phyloP scores from a whole-genome alignment of 164 flowering plant species.

The Magnolia officinalis region DNA sequence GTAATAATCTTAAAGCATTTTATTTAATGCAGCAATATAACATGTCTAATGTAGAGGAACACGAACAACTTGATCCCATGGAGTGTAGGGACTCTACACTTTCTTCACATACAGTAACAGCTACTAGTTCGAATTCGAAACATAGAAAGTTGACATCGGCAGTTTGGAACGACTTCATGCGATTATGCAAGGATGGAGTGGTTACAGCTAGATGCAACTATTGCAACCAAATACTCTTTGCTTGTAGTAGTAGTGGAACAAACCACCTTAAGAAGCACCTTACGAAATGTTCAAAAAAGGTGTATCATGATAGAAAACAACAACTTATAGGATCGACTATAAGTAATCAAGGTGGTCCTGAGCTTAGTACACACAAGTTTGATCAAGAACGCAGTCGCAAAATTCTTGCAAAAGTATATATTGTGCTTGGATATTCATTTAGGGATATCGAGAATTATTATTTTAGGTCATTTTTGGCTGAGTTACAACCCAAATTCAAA shows the following conservation, averaged over 20 bases:
- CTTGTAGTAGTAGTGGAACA: slow-evolving; percentile 74
- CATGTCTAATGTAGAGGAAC: too few relatives aligned
- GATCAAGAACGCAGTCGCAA: background rate
- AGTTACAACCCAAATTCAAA: background rate
- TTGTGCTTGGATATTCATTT: background rate
- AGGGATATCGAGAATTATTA: background rate
- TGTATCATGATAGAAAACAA: slow-evolving; percentile 49
- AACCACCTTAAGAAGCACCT: slow-evolving; percentile 83
- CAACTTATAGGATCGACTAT: slow-evolving; percentile 55
- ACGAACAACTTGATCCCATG: too few relatives aligned
- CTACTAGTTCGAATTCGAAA: too few relatives aligned
- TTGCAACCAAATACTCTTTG: too few relatives aligned
- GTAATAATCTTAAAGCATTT: too few relatives aligned
- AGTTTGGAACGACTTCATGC: too few relatives aligned
- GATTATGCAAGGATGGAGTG: too few relatives aligned
- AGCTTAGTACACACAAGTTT: background rate
- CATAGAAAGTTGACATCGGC: too few relatives aligned
- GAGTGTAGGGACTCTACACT: too few relatives aligned
- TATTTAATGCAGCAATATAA: too few relatives aligned
- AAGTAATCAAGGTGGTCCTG: slow-evolving; percentile 35
- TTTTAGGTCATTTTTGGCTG: background rate
- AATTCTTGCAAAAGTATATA: background rate
- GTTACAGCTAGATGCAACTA: too few relatives aligned
- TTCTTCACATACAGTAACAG: too few relatives aligned
- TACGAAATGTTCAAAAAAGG: slow-evolving; percentile 29